Base-by-base conservation (phyloP, 2,329 filamentous ascomycete species). In the Fusarium globosum region DNA sequence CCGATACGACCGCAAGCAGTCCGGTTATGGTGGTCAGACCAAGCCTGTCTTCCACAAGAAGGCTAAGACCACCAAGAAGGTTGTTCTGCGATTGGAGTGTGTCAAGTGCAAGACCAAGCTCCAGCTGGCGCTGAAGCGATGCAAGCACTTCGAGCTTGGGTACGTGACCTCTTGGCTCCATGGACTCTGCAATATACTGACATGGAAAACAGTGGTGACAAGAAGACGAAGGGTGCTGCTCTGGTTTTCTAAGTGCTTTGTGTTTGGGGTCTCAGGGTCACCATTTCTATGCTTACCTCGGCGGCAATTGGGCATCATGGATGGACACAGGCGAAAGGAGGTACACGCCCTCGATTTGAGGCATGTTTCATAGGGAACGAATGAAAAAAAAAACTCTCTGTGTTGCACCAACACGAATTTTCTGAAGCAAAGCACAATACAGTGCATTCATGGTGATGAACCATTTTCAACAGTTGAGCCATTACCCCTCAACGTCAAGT, bases 41-140 rank as follows among this genome's bases (percentile, higher is more conserved):
- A 99, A 99, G 90, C 96, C 97, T 82, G 95, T 99, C 84, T 99
- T 98, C 94, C 96, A 98, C 94, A 99, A 98, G 93, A 98, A 98
- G 90, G 96, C 96, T 80, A 99, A 99, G 94, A 99, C 96, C 81
- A 99, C 96, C 85, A 99, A 99, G 94, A 99, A 99, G 93, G 93
- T 99, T 82, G 97, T 99, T 83, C 89, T 99, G 87, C 92, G 96
- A 89, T 89, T 99, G 87, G 96, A 99, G 88, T 99, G 96, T 91
- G 96, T 94, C 84, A 86, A 88, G 81, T 99, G 96, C 94, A 98
- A 98, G 93, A 92, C 94, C 86, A 98, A 98, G 93, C 92, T 92
- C 87, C 95, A 99, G 90, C 91, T 99, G 84, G 91, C 96, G 81
- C 90, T 99, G 87, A 99, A 99, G 94, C 94, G 96, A 85, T 99